Evolutionary conservation across 257 asterid species (phyloP).

Genomic region (Solanum lignicaule): DNA sequence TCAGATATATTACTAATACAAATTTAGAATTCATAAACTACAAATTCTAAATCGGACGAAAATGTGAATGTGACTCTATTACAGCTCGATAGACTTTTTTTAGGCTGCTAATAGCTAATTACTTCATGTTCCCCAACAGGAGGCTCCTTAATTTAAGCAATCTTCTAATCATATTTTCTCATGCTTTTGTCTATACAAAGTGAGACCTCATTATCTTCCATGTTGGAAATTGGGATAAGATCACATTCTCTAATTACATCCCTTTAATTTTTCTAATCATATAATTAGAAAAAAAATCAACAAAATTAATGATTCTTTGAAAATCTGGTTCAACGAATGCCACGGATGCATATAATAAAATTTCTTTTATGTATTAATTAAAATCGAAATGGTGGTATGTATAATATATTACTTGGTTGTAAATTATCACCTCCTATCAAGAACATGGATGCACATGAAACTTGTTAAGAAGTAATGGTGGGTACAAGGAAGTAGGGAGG

Average conservation of each 20-base stretch:
- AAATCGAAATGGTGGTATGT: not conserved
- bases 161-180: not conserved
- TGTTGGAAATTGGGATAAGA: not conserved
- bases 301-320: not conserved
- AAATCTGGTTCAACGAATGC: not conserved
- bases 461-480: not conserved
- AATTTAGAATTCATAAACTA: not conserved
- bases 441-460: not conserved
- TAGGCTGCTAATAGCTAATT: not conserved
- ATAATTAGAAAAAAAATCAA: conserved; percentile 3
- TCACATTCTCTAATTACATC: not conserved
- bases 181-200: not conserved
- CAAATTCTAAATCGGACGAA: not conserved
- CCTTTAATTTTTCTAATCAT: not conserved
- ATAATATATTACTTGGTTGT: not conserved
- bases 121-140: not conserved
- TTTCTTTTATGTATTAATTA: not conserved
- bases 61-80: not conserved
- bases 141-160: not conserved
- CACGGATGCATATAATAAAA: not conserved
- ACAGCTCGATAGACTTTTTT: not conserved
- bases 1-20: not conserved
- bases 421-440: not conserved
- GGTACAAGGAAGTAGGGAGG: not conserved
- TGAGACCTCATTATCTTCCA: conserved; percentile 6